Conservation (phyloP, 345 rosid genomes). For the Pelargonium nanum region DNA sequence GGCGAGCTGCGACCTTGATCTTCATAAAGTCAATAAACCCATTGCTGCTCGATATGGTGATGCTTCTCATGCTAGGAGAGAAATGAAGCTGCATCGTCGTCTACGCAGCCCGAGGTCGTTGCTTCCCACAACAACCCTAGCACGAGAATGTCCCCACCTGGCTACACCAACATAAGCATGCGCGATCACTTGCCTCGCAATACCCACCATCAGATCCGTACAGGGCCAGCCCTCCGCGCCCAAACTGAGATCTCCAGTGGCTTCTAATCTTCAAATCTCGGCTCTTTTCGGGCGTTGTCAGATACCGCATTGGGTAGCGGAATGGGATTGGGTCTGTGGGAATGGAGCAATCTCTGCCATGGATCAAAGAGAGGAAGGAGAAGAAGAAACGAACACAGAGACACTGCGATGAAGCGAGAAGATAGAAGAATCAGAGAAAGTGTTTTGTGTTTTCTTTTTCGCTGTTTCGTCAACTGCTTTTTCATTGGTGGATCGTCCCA, state of each 20-base stretch:
- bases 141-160: constrained; percentile 5
- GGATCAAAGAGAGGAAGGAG: constrained; percentile 13
- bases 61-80: constrained; percentile 99
- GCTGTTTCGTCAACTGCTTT: not conserved
- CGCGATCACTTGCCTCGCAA: constrained; percentile 17
- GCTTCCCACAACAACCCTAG: constrained; percentile 2
- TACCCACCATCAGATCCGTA: constrained; percentile 75
- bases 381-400: constrained; percentile 1
- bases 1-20: constrained; percentile 99
- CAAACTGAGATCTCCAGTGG: constrained; percentile 16
- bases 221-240: constrained; percentile 9
- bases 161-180: constrained; percentile 17
- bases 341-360: constrained; percentile 12
- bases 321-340: constrained; percentile 16
- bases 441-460: not conserved
- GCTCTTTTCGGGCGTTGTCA: constrained; percentile 26
- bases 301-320: constrained; percentile 56
- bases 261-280: constrained; percentile 13
- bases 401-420: constrained; percentile 2
- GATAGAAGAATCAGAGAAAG: constrained; percentile 17
- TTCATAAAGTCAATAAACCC: constrained; percentile 99
- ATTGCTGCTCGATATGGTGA: constrained; percentile 94
- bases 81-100: constrained; percentile 99
- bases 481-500: constrained; percentile 22
- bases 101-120: constrained; percentile 48